Base-by-base conservation (phyloP, 768 basidiomycete genomes). In the Rhodotorula diobovata region DNA sequence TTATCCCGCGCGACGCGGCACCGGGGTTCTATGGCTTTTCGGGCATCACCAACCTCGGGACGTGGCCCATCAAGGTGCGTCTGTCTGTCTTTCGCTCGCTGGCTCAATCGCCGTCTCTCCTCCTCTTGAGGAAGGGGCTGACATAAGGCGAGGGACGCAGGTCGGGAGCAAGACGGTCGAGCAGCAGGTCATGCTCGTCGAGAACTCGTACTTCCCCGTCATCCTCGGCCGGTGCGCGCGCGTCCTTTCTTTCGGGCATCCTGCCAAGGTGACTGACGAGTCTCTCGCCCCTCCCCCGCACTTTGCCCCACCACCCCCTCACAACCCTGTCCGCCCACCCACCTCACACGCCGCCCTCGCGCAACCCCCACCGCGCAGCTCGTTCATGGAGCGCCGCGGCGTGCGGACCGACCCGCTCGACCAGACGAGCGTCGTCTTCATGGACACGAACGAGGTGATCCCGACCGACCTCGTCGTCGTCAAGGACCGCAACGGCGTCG, bases 181-280 rank as follows among this genome's bases (percentile, higher is more conserved):
- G 37, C 82, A 82, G 68, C 77, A 86, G 0, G 93, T 97, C 16
- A 93, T 90, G 80, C 85, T 98, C 41, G 89, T 90, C 8, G 96
- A 99, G 79, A 94, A 96, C 79, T 88, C 89, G 0, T 93, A 97
- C 78, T 98, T 98, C 80, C 93, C 96, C 76, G 90, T 97, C 58
- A 89, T 98, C 10, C 85, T 98, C 12, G 94, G 94, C 2, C 84
- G 94, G 35, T 87, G 87, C 34, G 93, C 41, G 8, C 41, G 2
- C 41, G 12, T 18, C 18, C 41, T 43, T 18, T 43, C 41, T 43
- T 15, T 2, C 41, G 14, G 41, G 2, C 41, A 12, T 15, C 8
- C 3, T 43, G 15, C 39, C 41, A 2, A 43, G 6, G 41, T 43
- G 41, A 41, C 41, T 43, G 41, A 43, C 41, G 39, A 43, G 8